Evolutionary conservation across 225 moss, liverwort and hornwort species (phyloP), one percentile per base, ranked within the genome.

Genomic region (Pleurozium schreberi): DNA sequence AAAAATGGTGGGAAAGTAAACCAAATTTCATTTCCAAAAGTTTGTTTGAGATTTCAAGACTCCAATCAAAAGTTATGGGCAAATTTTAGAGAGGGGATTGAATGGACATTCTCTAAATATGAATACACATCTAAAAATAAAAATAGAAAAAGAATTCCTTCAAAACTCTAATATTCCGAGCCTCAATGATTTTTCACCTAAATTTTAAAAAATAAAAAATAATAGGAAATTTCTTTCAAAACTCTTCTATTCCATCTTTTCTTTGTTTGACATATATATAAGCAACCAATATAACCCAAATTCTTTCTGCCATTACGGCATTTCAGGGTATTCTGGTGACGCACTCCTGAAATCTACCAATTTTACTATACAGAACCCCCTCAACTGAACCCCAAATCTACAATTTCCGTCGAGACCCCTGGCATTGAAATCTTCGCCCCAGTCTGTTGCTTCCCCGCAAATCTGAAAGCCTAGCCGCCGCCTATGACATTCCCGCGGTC

Each of bases 381-480:
- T 23, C 18, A n/a, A 30, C 30, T 19, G 43, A 64, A 40, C 14
- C 45, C 36, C 5, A 85, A 80, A 89, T 89, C 85, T 85, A 85
- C 28, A 63, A 22, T 12, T 62, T 27, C 6, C 10, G 33, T 49
- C 79, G 53, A 89, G 70, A 47, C n/a, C 70, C 87, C 61, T 15
- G 61, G 82, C 45, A 5, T 50, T 33, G 61, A 89, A 89, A 89
- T 86, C 89, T 73, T 86, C 74, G 26, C 71, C 6, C 4, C 11
- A 53, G 81, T 73, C 73, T 80, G 80, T 55, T 36, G 45, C 65
- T 64, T 84, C 66, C 84, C 84, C 86, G 89, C 89, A 73, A 89
- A 85, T 85, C 89, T 81, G 85, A 89, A 89, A 89, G 89, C 89
- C 89, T 89, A 89, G 86, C 89, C 89, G 89, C 89, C 89, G 89